These are phyloP conservation scores for Trichophyton simii DNA, from an alignment of 2,329 filamentous ascomycete genomes.

Conservation along the genomic window DNA sequence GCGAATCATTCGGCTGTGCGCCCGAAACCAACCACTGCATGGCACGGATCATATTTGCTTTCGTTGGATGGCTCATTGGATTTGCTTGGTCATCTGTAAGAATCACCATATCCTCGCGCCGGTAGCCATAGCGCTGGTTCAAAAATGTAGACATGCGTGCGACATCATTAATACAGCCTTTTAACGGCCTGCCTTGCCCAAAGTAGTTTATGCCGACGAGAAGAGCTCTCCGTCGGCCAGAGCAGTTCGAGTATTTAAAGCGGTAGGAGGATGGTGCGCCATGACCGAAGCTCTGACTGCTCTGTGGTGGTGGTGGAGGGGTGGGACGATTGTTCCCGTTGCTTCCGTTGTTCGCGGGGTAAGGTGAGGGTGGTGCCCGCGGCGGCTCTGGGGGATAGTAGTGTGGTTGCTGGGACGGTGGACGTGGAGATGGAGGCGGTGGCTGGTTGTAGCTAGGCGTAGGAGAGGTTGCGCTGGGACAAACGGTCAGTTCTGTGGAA, in stretches of 20 bases:
- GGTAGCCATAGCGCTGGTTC: slow-evolving; percentile 1
- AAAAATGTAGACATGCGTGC: slow-evolving; percentile 3
- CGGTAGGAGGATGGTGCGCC: neutral
- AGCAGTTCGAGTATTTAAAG: slow-evolving; percentile 5
- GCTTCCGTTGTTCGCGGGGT: slow-evolving; percentile 23
- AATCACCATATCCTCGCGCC: slow-evolving; percentile 5
- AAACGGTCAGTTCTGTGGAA: neutral
- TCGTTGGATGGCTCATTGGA: slow-evolving; percentile 2
- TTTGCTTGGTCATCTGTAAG: slow-evolving; percentile 4
- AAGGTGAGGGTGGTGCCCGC: neutral
- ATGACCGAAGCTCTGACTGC: neutral
- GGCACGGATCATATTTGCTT: slow-evolving; percentile 3
- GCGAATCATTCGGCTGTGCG: slow-evolving; percentile 4
- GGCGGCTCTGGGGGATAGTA: neutral
- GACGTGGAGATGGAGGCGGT: slow-evolving; percentile 19
- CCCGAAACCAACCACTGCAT: slow-evolving; percentile 4
- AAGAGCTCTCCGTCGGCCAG: neutral
- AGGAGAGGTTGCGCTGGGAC: neutral
- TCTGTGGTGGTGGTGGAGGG: slow-evolving; percentile 2
- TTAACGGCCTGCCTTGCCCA: neutral
- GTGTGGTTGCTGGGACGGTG: slow-evolving; percentile 2
- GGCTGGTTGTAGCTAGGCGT: neutral
- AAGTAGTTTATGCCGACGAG: slow-evolving; percentile 5
- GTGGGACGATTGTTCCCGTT: slow-evolving; percentile 10
- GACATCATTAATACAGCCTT: slow-evolving; percentile 6